phyloP scores from a whole-genome alignment of 148 eudicot species.

The Vaccinium myrtillus region DNA sequence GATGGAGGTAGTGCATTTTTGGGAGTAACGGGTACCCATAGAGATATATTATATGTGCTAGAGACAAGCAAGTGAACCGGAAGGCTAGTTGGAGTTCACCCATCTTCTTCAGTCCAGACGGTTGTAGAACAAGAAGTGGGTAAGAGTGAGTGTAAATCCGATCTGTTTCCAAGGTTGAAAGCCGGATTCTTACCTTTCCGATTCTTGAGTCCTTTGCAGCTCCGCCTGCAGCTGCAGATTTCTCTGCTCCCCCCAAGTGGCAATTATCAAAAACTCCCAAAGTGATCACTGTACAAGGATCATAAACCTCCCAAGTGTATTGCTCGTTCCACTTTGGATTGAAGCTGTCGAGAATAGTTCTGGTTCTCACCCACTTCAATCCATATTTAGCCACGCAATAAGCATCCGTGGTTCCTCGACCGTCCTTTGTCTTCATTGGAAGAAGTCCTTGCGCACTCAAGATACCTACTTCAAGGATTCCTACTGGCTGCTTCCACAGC shows the following conservation, averaged over 20 bases:
- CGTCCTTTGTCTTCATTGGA: slow-evolving; percentile 34
- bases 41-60: slow-evolving; percentile 33
- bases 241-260: slow-evolving; percentile 47
- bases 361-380: slow-evolving; percentile 33
- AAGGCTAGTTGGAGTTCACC: slow-evolving; percentile 41
- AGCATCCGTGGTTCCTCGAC: slow-evolving; percentile 31
- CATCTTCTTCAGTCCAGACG: slow-evolving; percentile 41
- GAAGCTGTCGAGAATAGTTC: slow-evolving; percentile 30
- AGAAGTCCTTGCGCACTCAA: slow-evolving; percentile 34
- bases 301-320: slow-evolving; percentile 37
- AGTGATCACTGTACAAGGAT: slow-evolving; percentile 41
- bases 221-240: slow-evolving; percentile 16
- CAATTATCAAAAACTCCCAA: slow-evolving; percentile 40
- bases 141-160: slow-evolving; percentile 40
- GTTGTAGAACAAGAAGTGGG: slow-evolving; percentile 39
- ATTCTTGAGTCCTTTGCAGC: slow-evolving; percentile 30
- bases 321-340: slow-evolving; percentile 35
- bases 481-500: slow-evolving; percentile 36
- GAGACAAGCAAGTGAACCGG: slow-evolving; percentile 37
- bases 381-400: slow-evolving; percentile 38
- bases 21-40: slow-evolving; percentile 36
- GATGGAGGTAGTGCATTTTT: slow-evolving; percentile 43
- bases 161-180: slow-evolving; percentile 38
- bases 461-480: slow-evolving; percentile 38
- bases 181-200: slow-evolving; percentile 41